Conservation (phyloP, 148 eudicot species). For the Cornus florida region DNA sequence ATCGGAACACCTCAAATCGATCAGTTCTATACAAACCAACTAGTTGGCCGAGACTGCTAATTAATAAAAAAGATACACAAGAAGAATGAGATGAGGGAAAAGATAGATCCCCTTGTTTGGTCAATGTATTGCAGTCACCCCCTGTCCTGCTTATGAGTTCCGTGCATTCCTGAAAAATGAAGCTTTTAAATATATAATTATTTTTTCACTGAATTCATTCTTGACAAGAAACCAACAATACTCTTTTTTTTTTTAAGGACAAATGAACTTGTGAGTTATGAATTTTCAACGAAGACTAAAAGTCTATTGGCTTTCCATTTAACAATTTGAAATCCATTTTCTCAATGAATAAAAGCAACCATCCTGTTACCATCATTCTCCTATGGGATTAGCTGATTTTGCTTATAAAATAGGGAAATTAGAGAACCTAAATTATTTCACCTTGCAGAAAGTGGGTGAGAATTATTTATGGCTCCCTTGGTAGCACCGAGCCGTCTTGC, state of each 20-base stretch:
- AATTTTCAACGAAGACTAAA: neutral
- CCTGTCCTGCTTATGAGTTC: conserved; percentile 25
- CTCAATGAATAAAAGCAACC: no score
- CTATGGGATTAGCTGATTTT: no score
- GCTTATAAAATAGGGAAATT: no score
- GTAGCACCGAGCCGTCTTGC: conserved; percentile 51
- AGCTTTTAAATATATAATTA: neutral
- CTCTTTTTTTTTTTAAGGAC: no score
- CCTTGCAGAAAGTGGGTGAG: conserved; percentile 53
- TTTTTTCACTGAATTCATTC: neutral
- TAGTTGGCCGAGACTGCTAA: neutral
- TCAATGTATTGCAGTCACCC: neutral
- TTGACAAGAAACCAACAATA: neutral
- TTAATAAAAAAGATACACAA: neutral
- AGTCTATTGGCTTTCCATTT: neutral
- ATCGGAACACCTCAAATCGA: conserved; percentile 5
- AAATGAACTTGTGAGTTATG: neutral
- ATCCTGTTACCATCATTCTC: no score
- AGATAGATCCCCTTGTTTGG: neutral
- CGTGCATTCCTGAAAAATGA: conserved; percentile 44
- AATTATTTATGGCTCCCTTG: conserved; percentile 51
- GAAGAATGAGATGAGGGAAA: neutral
- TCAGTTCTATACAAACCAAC: conserved; percentile 15
- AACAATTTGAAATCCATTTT: neutral
- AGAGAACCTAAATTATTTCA: conserved; percentile 12